Evolutionary conservation across 257 asterid genomes (phyloP).

Genomic region (Lithospermum erythrorhizon): DNA sequence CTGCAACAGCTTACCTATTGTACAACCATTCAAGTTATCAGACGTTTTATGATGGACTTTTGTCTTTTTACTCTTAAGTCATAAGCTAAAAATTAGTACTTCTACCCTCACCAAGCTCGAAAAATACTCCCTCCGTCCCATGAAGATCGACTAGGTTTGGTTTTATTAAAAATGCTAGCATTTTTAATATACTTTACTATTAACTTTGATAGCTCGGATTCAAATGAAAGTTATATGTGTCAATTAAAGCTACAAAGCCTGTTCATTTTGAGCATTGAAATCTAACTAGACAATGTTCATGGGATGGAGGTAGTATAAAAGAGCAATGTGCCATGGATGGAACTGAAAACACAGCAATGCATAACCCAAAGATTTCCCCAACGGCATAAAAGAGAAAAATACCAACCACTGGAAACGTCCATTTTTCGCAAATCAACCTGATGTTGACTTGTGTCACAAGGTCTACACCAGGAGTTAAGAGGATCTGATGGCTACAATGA

Average conservation of each 20-base stretch:
- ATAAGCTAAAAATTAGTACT: not conserved
- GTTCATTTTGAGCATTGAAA: too few species aligned
- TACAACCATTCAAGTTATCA: not conserved
- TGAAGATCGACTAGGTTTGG: too few species aligned
- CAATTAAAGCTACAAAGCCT: too few species aligned
- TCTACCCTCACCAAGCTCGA: not conserved
- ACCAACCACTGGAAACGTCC: not conserved
- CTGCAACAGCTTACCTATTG: not conserved
- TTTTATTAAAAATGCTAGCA: too few species aligned
- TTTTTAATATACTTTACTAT: too few species aligned
- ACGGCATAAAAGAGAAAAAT: too few species aligned
- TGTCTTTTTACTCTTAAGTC: not conserved
- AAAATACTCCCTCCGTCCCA: not conserved
- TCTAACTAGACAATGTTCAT: too few species aligned
- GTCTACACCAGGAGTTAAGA: not conserved
- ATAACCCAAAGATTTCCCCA: not conserved
- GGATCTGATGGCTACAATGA: not conserved
- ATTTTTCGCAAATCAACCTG: not conserved
- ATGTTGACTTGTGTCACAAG: not conserved
- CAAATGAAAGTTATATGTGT: too few species aligned
- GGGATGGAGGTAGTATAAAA: too few species aligned
- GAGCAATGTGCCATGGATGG: not conserved
- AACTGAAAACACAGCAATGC: not conserved
- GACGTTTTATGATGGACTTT: not conserved
- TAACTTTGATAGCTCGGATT: too few species aligned